These are phyloP conservation scores for Phytophthora litchii DNA, from an alignment of 352 stramenopile species.

Conservation along the genomic window DNA sequence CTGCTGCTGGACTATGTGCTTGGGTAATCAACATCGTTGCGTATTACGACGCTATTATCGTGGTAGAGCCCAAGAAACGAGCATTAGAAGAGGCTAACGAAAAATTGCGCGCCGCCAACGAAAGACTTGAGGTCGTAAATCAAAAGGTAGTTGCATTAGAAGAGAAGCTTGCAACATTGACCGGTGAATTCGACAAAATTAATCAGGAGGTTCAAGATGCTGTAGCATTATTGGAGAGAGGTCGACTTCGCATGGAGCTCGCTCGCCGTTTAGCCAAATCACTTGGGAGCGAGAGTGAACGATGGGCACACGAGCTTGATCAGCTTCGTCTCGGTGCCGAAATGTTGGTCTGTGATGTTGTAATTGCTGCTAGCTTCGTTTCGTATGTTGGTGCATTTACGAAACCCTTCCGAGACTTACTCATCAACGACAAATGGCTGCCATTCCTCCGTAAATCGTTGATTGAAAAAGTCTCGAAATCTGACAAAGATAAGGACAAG, in stretches of 20 bases:
- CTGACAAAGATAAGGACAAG: constrained; percentile 27
- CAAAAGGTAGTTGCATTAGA: constrained; percentile 90
- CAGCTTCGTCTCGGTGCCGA: constrained; percentile 74
- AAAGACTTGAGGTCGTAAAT: constrained; percentile 87
- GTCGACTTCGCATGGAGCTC: constrained; percentile 91
- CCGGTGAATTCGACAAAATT: constrained; percentile 85
- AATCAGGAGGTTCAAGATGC: constrained; percentile 92
- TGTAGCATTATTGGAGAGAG: constrained; percentile 84
- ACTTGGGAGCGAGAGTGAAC: constrained; percentile 93
- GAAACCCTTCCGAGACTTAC: constrained; percentile 89
- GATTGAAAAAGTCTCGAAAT: constrained; percentile 15
- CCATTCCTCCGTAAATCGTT: constrained; percentile 83
- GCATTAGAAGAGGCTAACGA: constrained; percentile 78
- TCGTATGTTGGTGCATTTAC: constrained; percentile 95
- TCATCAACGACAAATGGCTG: constrained; percentile 88
- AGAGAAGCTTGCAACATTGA: constrained; percentile 80
- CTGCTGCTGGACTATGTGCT: constrained; percentile 72
- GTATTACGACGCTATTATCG: constrained; percentile 95
- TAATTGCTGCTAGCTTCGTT: constrained; percentile 93
- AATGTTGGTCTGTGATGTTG: constrained; percentile 89
- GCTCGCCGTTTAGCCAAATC: constrained; percentile 91
- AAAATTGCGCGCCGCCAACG: constrained; percentile 86
- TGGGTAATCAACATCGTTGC: constrained; percentile 93
- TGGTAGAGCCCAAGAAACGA: constrained; percentile 93
- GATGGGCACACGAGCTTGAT: constrained; percentile 88